Base-by-base conservation (phyloP, 768 basidiomycete genomes). In the Boletus huronensis region DNA sequence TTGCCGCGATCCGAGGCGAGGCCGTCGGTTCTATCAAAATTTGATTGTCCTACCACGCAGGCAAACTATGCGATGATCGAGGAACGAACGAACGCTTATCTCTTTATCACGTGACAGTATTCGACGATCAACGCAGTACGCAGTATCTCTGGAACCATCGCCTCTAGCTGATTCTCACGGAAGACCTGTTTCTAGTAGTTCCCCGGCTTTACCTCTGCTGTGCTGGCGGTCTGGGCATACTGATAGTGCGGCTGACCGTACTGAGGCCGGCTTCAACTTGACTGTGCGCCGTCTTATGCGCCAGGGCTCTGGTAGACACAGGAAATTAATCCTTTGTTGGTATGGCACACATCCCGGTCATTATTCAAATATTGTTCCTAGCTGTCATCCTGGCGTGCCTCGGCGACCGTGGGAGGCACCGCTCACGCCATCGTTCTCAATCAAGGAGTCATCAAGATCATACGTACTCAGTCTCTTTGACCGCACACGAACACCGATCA, bases 301-400 rank as follows among this genome's bases (percentile, higher is more conserved):
- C 44, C 23, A 39, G 6, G 29, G 34, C 31, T 31, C 42, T 5
- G 36, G 32, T 23, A 26, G 21, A 43, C 46, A 48, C 40, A 21
- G 35, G 39, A 48, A 43, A 59, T 52, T 21, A 60, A 51, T 17
- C 48, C 46, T 9, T 44, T 48, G 48, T 48, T 29, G 43, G 59
- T 16, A 34, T 23, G 38, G 25, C n/a, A 29, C 19, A 14, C 13
- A 28, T 32, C 6, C 28, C 36, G 46, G 40, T 26, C 34, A 23
- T 39, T 38, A 34, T 7, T 3, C 29, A 14, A 32, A 14, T 11
- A 8, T 8, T 16, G 54, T 63, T 50, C 52, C 57, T 55, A 35
- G 34, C 38, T 41, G 46, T 40, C 60, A 40, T 38, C 25, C 23
- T 0, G 3, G 1, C 6, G 54, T 41, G 21, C 57, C 55, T 50